A percentile compares a stretch with the other conserved stretches of the same genome.
These are phyloP conservation scores for Ganoderma sp. DNA, from an alignment of 1,284 basidiomycete genomes.

Conservation along the genomic window DNA sequence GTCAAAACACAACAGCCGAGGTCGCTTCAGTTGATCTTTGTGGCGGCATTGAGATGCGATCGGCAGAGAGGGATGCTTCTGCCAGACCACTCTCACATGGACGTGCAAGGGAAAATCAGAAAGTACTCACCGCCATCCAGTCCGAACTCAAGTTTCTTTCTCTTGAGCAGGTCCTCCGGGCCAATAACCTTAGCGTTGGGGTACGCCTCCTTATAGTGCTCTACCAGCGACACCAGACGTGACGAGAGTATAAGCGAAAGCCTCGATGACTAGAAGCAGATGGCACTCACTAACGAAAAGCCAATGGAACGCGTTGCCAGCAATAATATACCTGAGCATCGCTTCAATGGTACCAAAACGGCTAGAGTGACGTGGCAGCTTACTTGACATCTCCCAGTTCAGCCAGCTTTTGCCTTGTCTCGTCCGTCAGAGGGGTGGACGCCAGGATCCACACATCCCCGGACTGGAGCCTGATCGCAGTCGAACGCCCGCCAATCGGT, in stretches of 20 bases:
- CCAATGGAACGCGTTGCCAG: conserved; percentile 69
- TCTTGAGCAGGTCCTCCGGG: conserved; percentile 57
- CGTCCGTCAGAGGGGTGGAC: conserved; percentile 78
- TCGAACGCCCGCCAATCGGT: conserved; percentile 83
- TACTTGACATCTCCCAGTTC: conserved; percentile 57
- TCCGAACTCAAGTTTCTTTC: conserved; percentile 44
- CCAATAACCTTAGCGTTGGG: conserved; percentile 80
- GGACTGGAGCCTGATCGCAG: conserved; percentile 76
- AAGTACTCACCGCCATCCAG: conserved; percentile 62
- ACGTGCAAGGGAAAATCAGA: no score
- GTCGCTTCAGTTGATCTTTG: not conserved
- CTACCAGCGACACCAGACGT: conserved; percentile 40
- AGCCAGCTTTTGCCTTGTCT: conserved; percentile 75
- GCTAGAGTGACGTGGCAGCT: not conserved
- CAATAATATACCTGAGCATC: conserved; percentile 64
- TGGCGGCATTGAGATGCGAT: not conserved
- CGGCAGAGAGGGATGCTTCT: not conserved
- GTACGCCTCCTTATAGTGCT: conserved; percentile 76
- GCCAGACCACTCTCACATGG: not conserved
- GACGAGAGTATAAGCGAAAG: not conserved
- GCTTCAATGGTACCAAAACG: not conserved
- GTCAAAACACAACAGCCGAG: not conserved
- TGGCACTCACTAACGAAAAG: conserved; percentile 53
- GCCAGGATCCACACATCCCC: conserved; percentile 87
- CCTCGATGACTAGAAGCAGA: no score